A percentile compares a stretch with the other conserved stretches of the same genome.
Evolutionary conservation across 495 filamentous ascomycete genomes (phyloP).

Genomic region (Penicillium longicatenatum): DNA sequence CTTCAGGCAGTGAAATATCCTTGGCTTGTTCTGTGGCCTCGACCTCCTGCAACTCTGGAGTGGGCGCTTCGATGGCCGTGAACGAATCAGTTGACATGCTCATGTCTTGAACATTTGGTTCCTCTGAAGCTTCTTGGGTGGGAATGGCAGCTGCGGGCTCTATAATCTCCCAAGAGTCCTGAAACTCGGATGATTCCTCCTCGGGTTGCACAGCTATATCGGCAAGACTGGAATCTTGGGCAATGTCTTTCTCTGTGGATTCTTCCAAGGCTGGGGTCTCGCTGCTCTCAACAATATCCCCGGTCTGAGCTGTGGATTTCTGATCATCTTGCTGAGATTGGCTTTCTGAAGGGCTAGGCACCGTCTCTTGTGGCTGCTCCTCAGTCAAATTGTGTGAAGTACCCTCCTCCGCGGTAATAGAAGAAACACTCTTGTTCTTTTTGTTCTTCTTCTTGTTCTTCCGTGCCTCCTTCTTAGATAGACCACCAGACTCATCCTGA

Average conservation of each 20-base stretch:
- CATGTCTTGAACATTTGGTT: neutral
- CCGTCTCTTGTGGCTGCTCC: neutral
- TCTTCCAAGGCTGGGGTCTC: neutral
- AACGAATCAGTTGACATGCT: neutral
- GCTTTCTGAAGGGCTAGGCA: neutral
- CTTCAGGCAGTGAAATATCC: neutral
- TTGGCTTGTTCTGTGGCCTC: neutral
- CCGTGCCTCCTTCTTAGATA: constrained; percentile 39
- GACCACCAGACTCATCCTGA: constrained; percentile 13
- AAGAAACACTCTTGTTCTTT: constrained; percentile 29
- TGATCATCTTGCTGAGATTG: constrained; percentile 5
- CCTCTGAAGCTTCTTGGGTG: neutral
- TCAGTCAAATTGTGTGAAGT: neutral
- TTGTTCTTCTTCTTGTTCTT: constrained; percentile 42
- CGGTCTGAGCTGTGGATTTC: neutral
- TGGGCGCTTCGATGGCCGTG: neutral
- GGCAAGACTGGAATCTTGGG: constrained; percentile 2
- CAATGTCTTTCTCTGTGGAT: constrained; percentile 3
- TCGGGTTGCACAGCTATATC: constrained; percentile 5
- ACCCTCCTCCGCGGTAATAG: constrained; percentile 2
- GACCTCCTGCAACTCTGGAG: neutral
- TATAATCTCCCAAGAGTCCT: constrained; percentile 8
- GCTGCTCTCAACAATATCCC: neutral
- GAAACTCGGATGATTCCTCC: constrained; percentile 2
- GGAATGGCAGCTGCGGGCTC: constrained; percentile 10